Conservation (phyloP, 345 rosid genomes). For the Gossypium mustelinum region DNA sequence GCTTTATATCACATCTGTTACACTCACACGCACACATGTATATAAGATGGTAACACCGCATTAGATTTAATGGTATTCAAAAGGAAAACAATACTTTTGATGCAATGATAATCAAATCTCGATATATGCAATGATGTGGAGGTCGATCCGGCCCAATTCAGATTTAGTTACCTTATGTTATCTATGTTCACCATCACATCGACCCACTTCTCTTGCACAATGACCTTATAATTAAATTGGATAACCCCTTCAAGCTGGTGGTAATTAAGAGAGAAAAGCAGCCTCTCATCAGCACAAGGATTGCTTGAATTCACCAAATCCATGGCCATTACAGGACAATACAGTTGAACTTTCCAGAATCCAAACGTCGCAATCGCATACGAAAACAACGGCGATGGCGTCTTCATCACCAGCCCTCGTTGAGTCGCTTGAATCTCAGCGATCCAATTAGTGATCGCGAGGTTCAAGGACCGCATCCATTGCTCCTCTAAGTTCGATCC, state of each 20-base stretch:
- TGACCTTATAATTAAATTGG: slow-evolving; percentile 61
- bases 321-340: slow-evolving; percentile 86
- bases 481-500: slow-evolving; percentile 81
- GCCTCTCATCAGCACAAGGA: slow-evolving; percentile 43
- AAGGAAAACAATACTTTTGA: background rate
- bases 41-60: background rate
- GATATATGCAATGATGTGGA: background rate
- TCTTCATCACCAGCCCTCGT: slow-evolving; percentile 26
- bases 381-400: slow-evolving; percentile 75
- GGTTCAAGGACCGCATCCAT: slow-evolving; percentile 85
- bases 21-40: background rate
- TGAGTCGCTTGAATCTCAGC: slow-evolving; percentile 38
- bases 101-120: too few species aligned
- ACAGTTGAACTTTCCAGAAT: slow-evolving; percentile 78
- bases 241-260: slow-evolving; percentile 87
- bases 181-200: slow-evolving; percentile 59
- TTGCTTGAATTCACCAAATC: slow-evolving; percentile 47
- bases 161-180: slow-evolving; percentile 59
- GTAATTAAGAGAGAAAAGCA: slow-evolving; percentile 69
- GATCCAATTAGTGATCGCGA: slow-evolving; percentile 80
- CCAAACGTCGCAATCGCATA: slow-evolving; percentile 58
- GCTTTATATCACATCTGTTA: slow-evolving; percentile 55
- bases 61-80: background rate
- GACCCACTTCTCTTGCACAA: slow-evolving; percentile 53
- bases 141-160: background rate